These are phyloP conservation scores for Hyphodiscus hymeniophilus DNA, from an alignment of 495 filamentous ascomycete genomes.

Conservation along the genomic window DNA sequence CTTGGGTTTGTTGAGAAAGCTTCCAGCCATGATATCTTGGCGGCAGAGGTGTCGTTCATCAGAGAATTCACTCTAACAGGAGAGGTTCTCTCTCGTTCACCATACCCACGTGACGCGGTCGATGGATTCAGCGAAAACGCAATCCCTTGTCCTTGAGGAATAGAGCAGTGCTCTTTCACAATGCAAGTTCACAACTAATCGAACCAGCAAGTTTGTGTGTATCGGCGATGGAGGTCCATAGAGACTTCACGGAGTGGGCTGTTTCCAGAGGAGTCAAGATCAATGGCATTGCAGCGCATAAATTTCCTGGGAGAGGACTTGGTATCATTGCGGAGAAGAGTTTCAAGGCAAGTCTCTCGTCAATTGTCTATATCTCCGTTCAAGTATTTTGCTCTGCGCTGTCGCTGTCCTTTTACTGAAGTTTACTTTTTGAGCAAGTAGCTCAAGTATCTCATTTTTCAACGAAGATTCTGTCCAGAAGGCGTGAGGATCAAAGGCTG, in stretches of 20 bases:
- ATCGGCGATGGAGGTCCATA: conserved; percentile 17
- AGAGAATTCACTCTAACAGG: no score
- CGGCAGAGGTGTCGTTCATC: no score
- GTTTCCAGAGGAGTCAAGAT: conserved; percentile 17
- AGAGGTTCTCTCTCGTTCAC: no score
- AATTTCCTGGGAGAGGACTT: conserved; percentile 58
- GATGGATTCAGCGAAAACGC: no score
- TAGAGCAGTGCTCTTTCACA: no score
- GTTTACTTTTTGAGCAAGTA: not conserved
- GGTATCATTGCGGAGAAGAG: conserved; percentile 62
- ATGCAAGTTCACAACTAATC: no score
- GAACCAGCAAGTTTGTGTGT: no score
- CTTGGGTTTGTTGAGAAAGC: no score
- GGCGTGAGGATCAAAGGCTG: not conserved
- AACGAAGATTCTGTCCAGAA: not conserved
- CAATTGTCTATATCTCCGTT: not conserved
- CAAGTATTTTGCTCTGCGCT: not conserved
- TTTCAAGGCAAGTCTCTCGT: conserved; percentile 45
- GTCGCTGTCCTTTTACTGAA: conserved; percentile 13
- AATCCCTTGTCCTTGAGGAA: no score
- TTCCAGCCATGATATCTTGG: no score
- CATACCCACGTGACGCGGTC: no score
- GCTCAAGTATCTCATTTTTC: not conserved
- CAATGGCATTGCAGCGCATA: conserved; percentile 21
- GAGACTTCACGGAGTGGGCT: conserved; percentile 24